phyloP scores from a whole-genome alignment of 2,329 filamentous ascomycete species.

The Penicillium sp. region DNA sequence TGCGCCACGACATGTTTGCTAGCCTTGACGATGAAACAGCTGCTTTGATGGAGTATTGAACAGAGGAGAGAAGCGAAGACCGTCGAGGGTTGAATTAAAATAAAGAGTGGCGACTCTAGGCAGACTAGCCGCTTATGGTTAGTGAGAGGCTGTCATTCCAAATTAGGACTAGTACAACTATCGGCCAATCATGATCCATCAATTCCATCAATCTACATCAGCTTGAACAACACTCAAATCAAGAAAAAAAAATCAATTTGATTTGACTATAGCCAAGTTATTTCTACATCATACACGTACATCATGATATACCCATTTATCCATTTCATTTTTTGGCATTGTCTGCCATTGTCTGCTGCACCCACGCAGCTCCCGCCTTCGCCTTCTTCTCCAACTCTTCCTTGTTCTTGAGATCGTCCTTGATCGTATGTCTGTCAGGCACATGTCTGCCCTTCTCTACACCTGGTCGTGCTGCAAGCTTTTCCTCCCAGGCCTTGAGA shows the following conservation, averaged over 20 bases:
- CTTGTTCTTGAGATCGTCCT: slow-evolving; percentile 56
- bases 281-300: background rate
- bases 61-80: slow-evolving; percentile 9
- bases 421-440: slow-evolving; percentile 60
- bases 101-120: background rate
- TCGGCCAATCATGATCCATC: background rate
- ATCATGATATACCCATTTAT: background rate
- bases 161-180: background rate
- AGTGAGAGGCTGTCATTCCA: background rate
- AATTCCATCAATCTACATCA: too few relatives aligned
- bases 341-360: slow-evolving; percentile 65
- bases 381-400: slow-evolving; percentile 57
- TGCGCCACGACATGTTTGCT: slow-evolving; percentile 59
- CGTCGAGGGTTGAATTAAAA: background rate
- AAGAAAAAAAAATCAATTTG: background rate
- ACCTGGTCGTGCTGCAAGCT: slow-evolving; percentile 63
- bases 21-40: slow-evolving; percentile 10
- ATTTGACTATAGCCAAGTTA: background rate
- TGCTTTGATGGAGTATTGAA: slow-evolving; percentile 11
- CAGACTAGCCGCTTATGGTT: background rate
- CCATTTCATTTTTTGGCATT: slow-evolving; percentile 51
- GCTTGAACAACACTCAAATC: background rate
- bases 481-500: slow-evolving; percentile 72
- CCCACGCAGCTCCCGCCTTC: slow-evolving; percentile 58
- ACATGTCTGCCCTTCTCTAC: slow-evolving; percentile 74